Evolutionary conservation across 2,329 filamentous ascomycete genomes (phyloP).

Genomic region (Malbranchea zuffiana): DNA sequence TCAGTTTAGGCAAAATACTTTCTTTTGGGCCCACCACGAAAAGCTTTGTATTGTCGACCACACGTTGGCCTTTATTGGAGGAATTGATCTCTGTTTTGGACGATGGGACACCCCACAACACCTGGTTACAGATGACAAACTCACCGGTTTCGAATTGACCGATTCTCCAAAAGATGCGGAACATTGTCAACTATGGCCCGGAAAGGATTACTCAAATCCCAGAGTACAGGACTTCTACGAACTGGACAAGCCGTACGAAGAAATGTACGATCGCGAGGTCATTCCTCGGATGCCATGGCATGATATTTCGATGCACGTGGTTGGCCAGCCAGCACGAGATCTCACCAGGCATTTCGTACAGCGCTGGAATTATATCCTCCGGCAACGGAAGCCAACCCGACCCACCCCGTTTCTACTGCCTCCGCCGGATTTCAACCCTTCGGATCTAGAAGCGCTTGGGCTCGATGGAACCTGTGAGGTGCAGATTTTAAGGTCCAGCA

Average conservation of each 20-base stretch:
- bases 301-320: conserved; percentile 80
- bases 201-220: conserved; percentile 98
- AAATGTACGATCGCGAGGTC: conserved; percentile 86
- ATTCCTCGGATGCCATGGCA: conserved; percentile 98
- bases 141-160: conserved; percentile 58
- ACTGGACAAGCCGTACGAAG: conserved; percentile 83
- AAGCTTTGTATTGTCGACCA: conserved; percentile 97
- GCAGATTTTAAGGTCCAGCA: conserved; percentile 84
- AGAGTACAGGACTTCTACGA: conserved; percentile 90
- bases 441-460: conserved; percentile 76
- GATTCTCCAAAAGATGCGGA: conserved; percentile 65
- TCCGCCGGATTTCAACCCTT: conserved; percentile 78
- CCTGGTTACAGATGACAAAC: conserved; percentile 74
- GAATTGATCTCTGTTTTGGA: conserved; percentile 89
- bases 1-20: conserved; percentile 96
- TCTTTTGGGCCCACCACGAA: conserved; percentile 98
- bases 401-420: conserved; percentile 89
- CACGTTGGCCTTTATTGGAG: conserved; percentile 84
- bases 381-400: conserved; percentile 82
- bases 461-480: conserved; percentile 92
- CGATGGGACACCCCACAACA: conserved; percentile 87
- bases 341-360: conserved; percentile 93
- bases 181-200: conserved; percentile 87
- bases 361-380: conserved; percentile 91
- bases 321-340: conserved; percentile 81